Evolutionary conservation across 257 asterid species (phyloP).

Genomic region (Cynanchum wilfordii): DNA sequence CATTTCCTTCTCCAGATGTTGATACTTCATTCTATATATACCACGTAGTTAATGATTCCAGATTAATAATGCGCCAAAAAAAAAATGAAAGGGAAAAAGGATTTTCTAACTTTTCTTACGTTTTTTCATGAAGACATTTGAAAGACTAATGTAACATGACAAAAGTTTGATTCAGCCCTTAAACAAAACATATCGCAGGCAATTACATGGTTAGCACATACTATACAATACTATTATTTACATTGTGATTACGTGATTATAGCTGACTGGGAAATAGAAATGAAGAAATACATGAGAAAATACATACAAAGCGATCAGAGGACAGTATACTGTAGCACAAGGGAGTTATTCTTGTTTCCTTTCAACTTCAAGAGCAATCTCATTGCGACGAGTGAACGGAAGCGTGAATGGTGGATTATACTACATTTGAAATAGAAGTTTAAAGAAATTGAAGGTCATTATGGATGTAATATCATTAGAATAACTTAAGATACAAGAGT

Average conservation of each 20-base stretch:
- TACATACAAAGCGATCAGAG: not conserved
- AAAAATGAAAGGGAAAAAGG: not conserved
- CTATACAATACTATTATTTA: not conserved
- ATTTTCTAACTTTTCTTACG: not conserved
- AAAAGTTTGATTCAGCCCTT: not conserved
- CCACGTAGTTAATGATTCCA: not conserved
- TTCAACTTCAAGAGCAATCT: conserved; percentile 88
- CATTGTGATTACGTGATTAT: not conserved
- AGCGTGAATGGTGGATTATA: conserved; percentile 90
- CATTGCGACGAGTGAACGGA: conserved; percentile 85
- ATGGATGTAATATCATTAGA: not conserved
- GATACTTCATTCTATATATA: not conserved
- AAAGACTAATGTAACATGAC: not conserved
- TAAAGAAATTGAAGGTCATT: conserved; percentile 3
- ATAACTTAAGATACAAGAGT: not conserved
- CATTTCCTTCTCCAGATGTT: not conserved
- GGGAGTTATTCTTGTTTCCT: conserved; percentile 40
- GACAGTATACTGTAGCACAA: conserved; percentile 3
- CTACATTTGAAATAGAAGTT: conserved; percentile 41
- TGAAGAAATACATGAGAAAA: not conserved
- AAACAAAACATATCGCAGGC: not conserved
- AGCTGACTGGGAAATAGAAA: not conserved
- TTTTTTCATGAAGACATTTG: not conserved
- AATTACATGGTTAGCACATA: not conserved
- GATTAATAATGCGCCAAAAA: not conserved